Percentiles rank a stretch among this genome's conserved stretches.
Evolutionary conservation across 2,329 filamentous ascomycete species (phyloP).

Genomic region (Sphaerostilbella broomeana): DNA sequence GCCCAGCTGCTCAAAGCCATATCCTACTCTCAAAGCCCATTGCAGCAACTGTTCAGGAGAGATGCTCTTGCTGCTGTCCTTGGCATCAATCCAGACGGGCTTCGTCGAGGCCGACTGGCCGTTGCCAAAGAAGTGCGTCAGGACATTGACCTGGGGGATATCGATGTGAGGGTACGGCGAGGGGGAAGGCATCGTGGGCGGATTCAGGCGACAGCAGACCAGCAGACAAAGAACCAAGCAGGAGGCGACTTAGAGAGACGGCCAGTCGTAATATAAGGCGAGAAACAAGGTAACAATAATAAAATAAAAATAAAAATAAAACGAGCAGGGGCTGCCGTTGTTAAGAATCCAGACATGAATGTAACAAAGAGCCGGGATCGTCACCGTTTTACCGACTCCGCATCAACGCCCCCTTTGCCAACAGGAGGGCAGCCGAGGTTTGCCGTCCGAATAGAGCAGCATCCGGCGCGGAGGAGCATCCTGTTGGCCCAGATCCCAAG

Average conservation of each 20-base stretch:
- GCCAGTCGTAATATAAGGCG: too few species aligned
- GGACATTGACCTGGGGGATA: slow-evolving; percentile 40
- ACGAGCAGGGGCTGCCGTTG: background rate
- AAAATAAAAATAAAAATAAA: background rate
- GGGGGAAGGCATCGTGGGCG: slow-evolving; percentile 34
- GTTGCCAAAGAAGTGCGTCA: slow-evolving; percentile 30
- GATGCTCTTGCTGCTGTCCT: slow-evolving; percentile 35
- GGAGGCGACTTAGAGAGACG: too few species aligned
- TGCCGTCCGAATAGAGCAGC: too few species aligned
- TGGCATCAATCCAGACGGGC: slow-evolving; percentile 49
- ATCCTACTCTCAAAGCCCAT: slow-evolving; percentile 47
- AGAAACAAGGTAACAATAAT: too few species aligned
- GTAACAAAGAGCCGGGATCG: too few species aligned
- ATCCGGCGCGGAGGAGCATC: too few species aligned
- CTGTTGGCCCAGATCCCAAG: too few species aligned
- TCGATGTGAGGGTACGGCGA: slow-evolving; percentile 37
- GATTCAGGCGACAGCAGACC: too few species aligned
- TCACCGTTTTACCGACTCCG: too few species aligned
- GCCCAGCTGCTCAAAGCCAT: slow-evolving; percentile 40
- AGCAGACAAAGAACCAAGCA: too few species aligned
- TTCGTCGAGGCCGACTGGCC: slow-evolving; percentile 31
- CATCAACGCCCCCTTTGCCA: background rate
- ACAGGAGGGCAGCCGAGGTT: background rate
- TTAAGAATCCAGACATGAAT: background rate
- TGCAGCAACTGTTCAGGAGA: slow-evolving; percentile 40